Evolutionary conservation across 306 rosid species (phyloP).

Genomic region (Alnus glutinosa): DNA sequence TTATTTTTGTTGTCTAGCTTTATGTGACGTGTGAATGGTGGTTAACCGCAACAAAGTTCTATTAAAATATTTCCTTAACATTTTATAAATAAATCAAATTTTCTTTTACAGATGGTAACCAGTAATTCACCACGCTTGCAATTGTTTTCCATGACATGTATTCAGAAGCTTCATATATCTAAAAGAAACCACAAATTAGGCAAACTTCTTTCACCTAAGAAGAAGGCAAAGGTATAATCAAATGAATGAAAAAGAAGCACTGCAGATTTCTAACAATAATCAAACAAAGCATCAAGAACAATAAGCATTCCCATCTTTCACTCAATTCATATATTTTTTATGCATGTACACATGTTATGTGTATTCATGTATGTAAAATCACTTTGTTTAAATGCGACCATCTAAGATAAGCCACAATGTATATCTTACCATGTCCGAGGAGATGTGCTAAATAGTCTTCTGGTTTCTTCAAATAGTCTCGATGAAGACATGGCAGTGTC

Average conservation of each 20-base stretch:
- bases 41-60: not conserved
- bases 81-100: not conserved
- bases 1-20: not conserved
- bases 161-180: constrained; percentile 19
- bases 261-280: not conserved
- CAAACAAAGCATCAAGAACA: not conserved
- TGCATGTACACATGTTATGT: not conserved
- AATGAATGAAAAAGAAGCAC: not conserved
- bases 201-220: not conserved
- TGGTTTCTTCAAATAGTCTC: constrained; percentile 79
- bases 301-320: not conserved
- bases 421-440: constrained; percentile 92
- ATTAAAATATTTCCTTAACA: not conserved
- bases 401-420: constrained; percentile 18
- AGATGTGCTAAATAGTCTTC: constrained; percentile 92
- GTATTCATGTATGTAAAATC: not conserved
- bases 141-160: constrained; percentile 3
- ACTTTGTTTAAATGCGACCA: not conserved
- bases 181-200: not conserved
- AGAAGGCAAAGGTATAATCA: not conserved
- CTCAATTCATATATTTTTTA: not conserved
- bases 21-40: not conserved
- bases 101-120: not conserved
- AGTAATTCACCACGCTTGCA: constrained; percentile 21
- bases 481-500: constrained; percentile 80